Base-by-base conservation (phyloP, 371 early-diverging fungal species). In the Rhizopus delemar region DNA sequence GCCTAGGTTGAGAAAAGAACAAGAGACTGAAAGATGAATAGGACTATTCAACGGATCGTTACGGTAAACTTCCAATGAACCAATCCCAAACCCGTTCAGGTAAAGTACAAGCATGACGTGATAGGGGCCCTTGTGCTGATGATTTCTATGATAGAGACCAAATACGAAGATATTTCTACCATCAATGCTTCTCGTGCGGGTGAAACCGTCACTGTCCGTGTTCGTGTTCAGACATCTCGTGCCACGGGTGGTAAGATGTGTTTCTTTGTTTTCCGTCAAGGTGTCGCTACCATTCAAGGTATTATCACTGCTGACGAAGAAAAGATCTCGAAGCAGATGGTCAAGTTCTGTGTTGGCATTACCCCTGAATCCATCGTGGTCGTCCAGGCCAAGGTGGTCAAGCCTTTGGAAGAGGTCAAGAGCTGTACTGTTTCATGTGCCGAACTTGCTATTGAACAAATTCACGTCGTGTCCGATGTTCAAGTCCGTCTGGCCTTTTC, bases 241-340 rank as follows among this genome's bases (percentile, higher is more conserved):
- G 84, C 91, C 29, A 89, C 87, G n/a, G 92, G 97, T 56, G 77
- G 82, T 74, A 95, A 95, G 78, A 86, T 92, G 83, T 90, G 91
- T 71, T 98, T 98, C 82, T 79, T 98, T 66, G 89, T 90, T 31
- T 81, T 98, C 65, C 91, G 99, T 57, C 95, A 97, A 78, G 82
- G 87, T 53, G 86, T 86, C 39, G 77, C 83, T 49, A 97, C 97
- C 32, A 91, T 93, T 48, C 98, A 98, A 81, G 95, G 88, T 51
- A 86, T 98, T 59, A 55, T 73, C 71, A 55, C 87, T 77, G 73
- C 66, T 48, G 85, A 95, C 66, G 87, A 83, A 12, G 65, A 79
- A 31, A 80, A 69, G 4, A 84, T 96, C 66, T 93, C 93, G 84
- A 95, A 95, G 85, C 89, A 93, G 56, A 96, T 98, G 96, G 85